Base-by-base conservation (phyloP, 768 basidiomycete genomes). In the Pleurotus tuber-regium region DNA sequence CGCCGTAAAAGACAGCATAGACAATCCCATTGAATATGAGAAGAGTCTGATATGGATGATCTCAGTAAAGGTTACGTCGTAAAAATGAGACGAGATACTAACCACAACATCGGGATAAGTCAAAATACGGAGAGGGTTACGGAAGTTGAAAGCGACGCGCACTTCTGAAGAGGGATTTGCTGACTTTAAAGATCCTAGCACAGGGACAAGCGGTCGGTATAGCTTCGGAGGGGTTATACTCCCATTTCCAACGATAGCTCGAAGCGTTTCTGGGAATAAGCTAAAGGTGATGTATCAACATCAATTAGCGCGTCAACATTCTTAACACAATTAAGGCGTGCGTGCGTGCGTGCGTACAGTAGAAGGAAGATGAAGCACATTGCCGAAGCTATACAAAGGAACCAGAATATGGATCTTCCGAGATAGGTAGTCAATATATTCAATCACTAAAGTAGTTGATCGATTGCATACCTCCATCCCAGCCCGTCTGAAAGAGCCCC, bases 371-470 rank as follows among this genome's bases (percentile, higher is more conserved):
- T 50, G 9, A 79, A 72, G 58, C 78, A 79, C 5, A 64, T 52
- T 4, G 71, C 72, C 4, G 77, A 65, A 2, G 72, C 59, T 28
- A 83, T 82, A 50, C 71, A 73, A 7, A 83, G 63, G 61, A 83
- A 82, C 82, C 81, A 84, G 57, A 84, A 84, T 1, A 84, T 79
- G 9, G 82, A 72, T 57, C 79, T 82, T 38, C 9, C 7, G 25
- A 5, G 25, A 9, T 0, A 31, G 7, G 3, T n/a, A 52, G 25
- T 40, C 8, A 33, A 36, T 31, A 48, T 39, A 48, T 26, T 9
- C 35, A 50, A 30, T 50, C 30, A 51, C 33, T 10, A 40, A 33
- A 26, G 21, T 9, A 54, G 59, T 58, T n/a, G 10, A n/a, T 21
- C 25, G 9, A 11, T 5, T 4, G 57, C 64, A 43, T 36, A 80